Base-by-base conservation (phyloP, 768 basidiomycete species). In the Kwoniella europaea region DNA sequence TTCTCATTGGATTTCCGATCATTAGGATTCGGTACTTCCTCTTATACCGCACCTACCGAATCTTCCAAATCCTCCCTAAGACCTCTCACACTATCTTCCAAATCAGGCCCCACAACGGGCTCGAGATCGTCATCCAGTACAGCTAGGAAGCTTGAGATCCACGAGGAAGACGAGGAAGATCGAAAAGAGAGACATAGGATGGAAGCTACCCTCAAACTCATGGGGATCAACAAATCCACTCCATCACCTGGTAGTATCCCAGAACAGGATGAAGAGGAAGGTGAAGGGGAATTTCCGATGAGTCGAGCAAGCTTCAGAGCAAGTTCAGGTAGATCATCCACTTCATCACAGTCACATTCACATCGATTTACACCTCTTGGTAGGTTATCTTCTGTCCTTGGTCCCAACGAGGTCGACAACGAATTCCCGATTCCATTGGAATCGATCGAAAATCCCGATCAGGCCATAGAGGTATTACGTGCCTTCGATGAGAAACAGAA, bases 141-240 rank as follows among this genome's bases (percentile, higher is more conserved):
- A 70, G 92, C 88, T 29, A 88, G 92, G 63, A 93, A 94, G 82
- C 84, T 95, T 46, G 93, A 95, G 69, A 93, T 90, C 1, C 86
- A 79, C 20, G 80, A 70, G 6, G 95, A 98, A 83, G 95, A 98
- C 77, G 96, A 98, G 69, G 93, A 98, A 71, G 94, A 97, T 79
- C 87, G 89, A 50, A 88, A 87, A 72, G 94, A 96, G 84, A 87
- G 95, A 66, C 94, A 94, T 81, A 88, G 94, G 16, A 86, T 98
- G 65, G 87, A 91, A 73, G 93, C 93, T 16, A 93, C 93, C 29
- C 92, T 98, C 91, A 92, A 93, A 82, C 85, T 96, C 35, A 93
- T 95, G 91, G 96, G 96, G 4, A 92, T 96, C 71, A 89, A 76
- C n/a, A 35, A 63, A n/a, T 55, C 44, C 4, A 43, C 62, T 10